Base-by-base conservation (phyloP, 805 yeast genomes). In the Wickerhamiella parazyma region DNA sequence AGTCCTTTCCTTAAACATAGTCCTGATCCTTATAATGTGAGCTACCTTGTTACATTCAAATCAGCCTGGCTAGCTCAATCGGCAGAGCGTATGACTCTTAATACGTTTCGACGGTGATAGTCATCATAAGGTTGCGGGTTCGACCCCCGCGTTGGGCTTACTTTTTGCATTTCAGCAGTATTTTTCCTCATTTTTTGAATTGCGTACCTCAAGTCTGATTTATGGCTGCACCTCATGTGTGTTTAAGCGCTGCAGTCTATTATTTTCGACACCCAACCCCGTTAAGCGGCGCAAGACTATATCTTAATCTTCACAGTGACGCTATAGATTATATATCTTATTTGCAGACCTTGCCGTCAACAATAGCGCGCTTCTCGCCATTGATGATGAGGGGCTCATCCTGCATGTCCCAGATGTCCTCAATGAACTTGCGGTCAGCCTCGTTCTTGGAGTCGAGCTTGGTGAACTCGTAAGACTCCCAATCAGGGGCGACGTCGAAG, bases 401-500 rank as follows among this genome's bases (percentile, higher is more conserved):
- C 16, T 31, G 42, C 97, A 97, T 89, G 56, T 96, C 94, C 80
- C 94, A 84, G 79, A 86, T 72, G 76, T 86, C 83, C 68, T 82
- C 72, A 58, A 91, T 66, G 61, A 84, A 83, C 51, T 71, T 82
- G 68, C 73, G 79, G 72, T 74, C 83, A 62, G 75, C 91, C 55
- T 74, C 76, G 55, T 75, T 75, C 58, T 85, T 57, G 49, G 80
- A 74, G 63, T 89, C 96, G 60, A 89, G 72, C 72, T 83, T 78
- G 62, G 76, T 69, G 81, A 75, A 85, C 48, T 64, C 62, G 72
- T 84, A 89, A 40, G 95, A 84, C 71, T 89, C 97, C 94, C 94
- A 86, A 71, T 91, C 98, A 67, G 98, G 96, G 62, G 97, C 98
- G 66, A 91, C 97, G 53, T 89, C 82, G 62, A 89, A 85, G 51